Evolutionary conservation across 805 yeast genomes (phyloP).

Genomic region (Brettanomyces sp.): DNA sequence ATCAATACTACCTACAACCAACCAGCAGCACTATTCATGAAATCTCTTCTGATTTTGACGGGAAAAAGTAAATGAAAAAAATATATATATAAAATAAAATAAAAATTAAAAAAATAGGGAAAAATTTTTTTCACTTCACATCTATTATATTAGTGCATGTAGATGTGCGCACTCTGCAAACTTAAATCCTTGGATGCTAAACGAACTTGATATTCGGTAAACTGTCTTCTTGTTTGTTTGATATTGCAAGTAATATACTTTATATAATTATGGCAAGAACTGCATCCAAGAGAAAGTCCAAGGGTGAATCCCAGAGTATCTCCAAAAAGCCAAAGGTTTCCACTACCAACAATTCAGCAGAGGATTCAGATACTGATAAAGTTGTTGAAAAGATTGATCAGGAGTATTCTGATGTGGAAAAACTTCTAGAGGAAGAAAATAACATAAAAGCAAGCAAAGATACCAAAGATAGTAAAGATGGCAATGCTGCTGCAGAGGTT

Average conservation of each 20-base stretch:
- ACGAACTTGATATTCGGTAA: no score
- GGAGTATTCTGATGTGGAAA: constrained; percentile 50
- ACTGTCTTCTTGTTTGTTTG: no score
- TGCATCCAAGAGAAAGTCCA: background rate
- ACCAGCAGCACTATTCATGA: no score
- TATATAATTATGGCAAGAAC: constrained; percentile 3
- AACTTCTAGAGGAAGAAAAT: constrained; percentile 25
- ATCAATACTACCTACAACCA: no score
- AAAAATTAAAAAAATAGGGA: background rate
- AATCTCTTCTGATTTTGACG: no score
- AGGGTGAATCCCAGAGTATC: background rate
- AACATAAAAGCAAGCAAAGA: constrained; percentile 12
- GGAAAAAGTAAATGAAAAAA: no score
- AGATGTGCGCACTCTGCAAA: background rate
- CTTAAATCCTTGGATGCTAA: background rate
- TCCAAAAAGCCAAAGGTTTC: background rate
- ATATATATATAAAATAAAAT: background rate
- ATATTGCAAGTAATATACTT: background rate
- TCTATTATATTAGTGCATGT: background rate
- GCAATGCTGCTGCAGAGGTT: constrained; percentile 4
- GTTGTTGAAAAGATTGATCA: constrained; percentile 45
- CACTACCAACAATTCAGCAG: background rate
- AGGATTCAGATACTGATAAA: constrained; percentile 29
- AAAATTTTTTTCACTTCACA: background rate
- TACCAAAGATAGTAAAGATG: constrained; percentile 21